These are phyloP conservation scores for Suhomyces anneliseae DNA, from an alignment of 1,139 yeast genomes.

Conservation along the genomic window DNA sequence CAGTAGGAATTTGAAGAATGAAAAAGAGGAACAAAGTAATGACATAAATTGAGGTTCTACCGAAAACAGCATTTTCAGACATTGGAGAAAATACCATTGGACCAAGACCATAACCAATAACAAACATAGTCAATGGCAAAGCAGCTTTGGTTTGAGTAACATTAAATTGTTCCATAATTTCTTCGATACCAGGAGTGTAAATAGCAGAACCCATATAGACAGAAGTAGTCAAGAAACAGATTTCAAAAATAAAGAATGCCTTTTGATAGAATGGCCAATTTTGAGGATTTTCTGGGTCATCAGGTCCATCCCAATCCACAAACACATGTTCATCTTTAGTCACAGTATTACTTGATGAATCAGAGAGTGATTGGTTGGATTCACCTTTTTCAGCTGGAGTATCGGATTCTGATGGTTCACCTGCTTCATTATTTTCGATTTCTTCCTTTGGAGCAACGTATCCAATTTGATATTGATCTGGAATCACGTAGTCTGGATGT, in stretches of 20 bases:
- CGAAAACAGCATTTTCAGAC: constrained; percentile 46
- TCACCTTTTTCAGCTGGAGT: not conserved
- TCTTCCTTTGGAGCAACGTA: constrained; percentile 3
- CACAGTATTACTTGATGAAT: constrained; percentile 1
- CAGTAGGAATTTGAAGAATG: constrained; percentile 34
- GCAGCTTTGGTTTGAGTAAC: constrained; percentile 28
- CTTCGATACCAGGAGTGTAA: constrained; percentile 53
- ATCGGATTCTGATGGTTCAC: not conserved
- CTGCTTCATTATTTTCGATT: not conserved
- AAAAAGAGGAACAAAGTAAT: constrained; percentile 29
- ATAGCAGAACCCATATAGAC: constrained; percentile 65
- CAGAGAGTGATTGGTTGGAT: not conserved
- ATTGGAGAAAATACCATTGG: constrained; percentile 41
- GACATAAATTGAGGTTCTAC: constrained; percentile 47
- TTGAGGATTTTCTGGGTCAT: constrained; percentile 58
- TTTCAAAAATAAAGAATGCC: constrained; percentile 35
- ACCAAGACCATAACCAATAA: constrained; percentile 41
- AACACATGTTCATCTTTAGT: constrained; percentile 12
- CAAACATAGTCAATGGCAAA: constrained; percentile 37
- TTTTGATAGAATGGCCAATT: constrained; percentile 53
- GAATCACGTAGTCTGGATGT: constrained; percentile 29
- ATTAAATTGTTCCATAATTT: constrained; percentile 29
- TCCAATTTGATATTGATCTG: constrained; percentile 28
- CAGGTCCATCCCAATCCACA: constrained; percentile 47
- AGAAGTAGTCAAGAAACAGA: constrained; percentile 48